phyloP scores from a whole-genome alignment of 2,329 filamentous ascomycete genomes.

The Aureobasidium sp. region DNA sequence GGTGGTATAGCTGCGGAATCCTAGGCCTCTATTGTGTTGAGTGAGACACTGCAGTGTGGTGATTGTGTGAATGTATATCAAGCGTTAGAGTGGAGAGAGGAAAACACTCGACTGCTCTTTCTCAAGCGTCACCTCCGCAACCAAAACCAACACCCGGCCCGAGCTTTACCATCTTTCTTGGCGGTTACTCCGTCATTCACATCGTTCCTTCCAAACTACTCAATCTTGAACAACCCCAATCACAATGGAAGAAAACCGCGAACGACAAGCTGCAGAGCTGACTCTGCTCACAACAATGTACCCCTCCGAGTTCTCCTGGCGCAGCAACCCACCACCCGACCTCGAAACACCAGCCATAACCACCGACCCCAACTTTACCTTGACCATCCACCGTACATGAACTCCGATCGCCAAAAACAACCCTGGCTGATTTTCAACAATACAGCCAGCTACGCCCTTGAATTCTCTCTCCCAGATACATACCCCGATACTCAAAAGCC shows the following conservation, averaged over 20 bases:
- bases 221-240: neutral
- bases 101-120: neutral
- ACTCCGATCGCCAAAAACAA: neutral
- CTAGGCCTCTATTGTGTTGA: neutral
- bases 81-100: neutral
- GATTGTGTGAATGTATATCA: neutral
- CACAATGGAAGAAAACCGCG: conserved; percentile 8
- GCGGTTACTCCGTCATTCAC: neutral
- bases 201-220: neutral
- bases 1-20: neutral
- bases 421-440: conserved; percentile 9
- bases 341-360: neutral
- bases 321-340: neutral
- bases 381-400: conserved; percentile 11
- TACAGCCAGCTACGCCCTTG: conserved; percentile 13
- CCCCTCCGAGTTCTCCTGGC: conserved; percentile 15
- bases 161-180: conserved; percentile 1
- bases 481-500: conserved; percentile 12
- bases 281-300: conserved; percentile 15
- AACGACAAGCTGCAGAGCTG: conserved; percentile 14
- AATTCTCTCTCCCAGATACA: conserved; percentile 11
- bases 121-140: conserved; percentile 4
- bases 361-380: conserved; percentile 7
- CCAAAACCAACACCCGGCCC: neutral
- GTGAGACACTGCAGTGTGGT: neutral